Percentiles rank a stretch among this genome's conserved stretches.
Conservation (phyloP, 176 grass and related monocot genomes). For the Avena insularis region DNA sequence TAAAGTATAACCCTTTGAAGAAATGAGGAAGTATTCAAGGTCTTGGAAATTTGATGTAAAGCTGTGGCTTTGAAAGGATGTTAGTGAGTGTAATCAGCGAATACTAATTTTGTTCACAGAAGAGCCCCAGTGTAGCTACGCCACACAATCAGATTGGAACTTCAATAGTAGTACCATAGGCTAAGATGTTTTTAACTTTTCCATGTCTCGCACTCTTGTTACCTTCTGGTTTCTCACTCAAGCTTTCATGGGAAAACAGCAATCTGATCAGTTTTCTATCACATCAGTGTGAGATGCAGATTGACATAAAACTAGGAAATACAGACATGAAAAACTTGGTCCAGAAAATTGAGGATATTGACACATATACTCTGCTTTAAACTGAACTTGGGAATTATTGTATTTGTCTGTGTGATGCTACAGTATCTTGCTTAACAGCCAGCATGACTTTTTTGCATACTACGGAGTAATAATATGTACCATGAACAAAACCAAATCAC, state of each 20-base stretch:
- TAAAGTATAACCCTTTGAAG: slow-evolving; percentile 29
- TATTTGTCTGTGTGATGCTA: slow-evolving; percentile 37
- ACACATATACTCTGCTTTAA: neutral
- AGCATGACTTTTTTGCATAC: neutral
- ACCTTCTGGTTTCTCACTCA: neutral
- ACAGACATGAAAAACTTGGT: neutral
- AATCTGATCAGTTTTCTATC: neutral
- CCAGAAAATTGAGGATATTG: slow-evolving; percentile 13
- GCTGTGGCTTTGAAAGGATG: slow-evolving; percentile 22
- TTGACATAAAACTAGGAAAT: neutral
- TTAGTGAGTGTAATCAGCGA: neutral
- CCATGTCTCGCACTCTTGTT: neutral
- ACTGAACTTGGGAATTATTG: neutral
- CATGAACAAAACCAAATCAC: neutral
- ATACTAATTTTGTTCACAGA: neutral
- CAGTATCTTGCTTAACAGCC: slow-evolving; percentile 11
- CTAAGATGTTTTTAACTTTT: slow-evolving; percentile 19
- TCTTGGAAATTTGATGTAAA: neutral
- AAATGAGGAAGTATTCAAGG: neutral
- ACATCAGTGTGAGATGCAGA: neutral
- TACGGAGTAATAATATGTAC: neutral
- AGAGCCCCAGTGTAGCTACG: neutral
- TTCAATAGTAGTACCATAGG: neutral
- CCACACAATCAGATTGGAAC: neutral
- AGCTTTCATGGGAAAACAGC: neutral